Percentiles rank a stretch among this genome's conserved stretches.
Evolutionary conservation across 176 grass and related monocot genomes (phyloP).

Genomic region (Guadua angustifolia): DNA sequence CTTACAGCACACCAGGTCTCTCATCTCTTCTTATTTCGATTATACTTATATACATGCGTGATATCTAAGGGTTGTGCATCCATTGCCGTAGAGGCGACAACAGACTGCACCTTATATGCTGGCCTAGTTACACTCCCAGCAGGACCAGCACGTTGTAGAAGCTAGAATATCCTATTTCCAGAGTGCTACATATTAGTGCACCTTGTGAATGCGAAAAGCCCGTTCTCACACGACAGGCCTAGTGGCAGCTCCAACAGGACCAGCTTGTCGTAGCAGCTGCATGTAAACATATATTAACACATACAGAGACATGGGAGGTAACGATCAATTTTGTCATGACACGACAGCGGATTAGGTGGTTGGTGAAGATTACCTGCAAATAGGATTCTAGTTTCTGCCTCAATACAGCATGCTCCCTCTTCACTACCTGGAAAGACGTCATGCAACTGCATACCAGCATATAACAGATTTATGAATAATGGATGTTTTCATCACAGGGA

Average conservation of each 20-base stretch:
- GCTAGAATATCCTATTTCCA: slow-evolving; percentile 1
- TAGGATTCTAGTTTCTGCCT: slow-evolving; percentile 94
- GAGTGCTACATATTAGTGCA: slow-evolving; percentile 15
- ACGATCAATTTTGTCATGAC: slow-evolving; percentile 30
- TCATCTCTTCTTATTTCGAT: slow-evolving; percentile 19
- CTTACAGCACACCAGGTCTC: not conserved
- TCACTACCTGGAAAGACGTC: slow-evolving; percentile 81
- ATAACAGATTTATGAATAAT: slow-evolving; percentile 11
- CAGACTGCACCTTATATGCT: not conserved
- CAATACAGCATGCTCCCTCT: slow-evolving; percentile 79
- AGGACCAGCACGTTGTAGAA: slow-evolving; percentile 27
- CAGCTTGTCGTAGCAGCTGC: slow-evolving; percentile 75
- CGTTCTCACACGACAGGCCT: slow-evolving; percentile 56
- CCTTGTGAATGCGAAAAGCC: not conserved
- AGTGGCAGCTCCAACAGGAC: slow-evolving; percentile 71
- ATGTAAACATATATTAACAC: slow-evolving; percentile 27
- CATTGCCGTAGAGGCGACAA: not conserved
- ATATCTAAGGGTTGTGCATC: not conserved
- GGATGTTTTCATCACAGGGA: not conserved
- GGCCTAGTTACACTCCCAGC: slow-evolving; percentile 18
- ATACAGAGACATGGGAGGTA: not conserved
- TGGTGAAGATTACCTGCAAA: slow-evolving; percentile 75
- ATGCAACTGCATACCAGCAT: slow-evolving; percentile 67
- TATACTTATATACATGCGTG: slow-evolving; percentile 17
- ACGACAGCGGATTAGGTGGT: not conserved